Conservation (phyloP, 371 early-diverging fungal genomes). For the Zychaea mexicana region DNA sequence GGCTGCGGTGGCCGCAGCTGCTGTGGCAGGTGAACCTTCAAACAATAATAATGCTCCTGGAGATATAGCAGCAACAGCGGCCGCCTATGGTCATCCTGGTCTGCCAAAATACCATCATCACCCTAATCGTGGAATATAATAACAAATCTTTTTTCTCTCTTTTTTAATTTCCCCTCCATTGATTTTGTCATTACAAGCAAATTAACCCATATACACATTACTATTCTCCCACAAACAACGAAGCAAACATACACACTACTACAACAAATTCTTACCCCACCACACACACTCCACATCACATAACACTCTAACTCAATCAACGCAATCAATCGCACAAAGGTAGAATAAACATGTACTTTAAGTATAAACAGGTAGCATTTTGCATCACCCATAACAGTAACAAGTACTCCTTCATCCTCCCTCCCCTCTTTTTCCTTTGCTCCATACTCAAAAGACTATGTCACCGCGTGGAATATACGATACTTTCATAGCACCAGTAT, state of each 20-base stretch:
- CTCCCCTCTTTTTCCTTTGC: too few species aligned
- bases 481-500: background rate
- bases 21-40: background rate
- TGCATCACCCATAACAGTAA: too few species aligned
- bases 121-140: background rate
- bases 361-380: too few species aligned
- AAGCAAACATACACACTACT: too few species aligned
- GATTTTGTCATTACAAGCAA: too few species aligned
- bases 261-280: background rate
- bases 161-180: background rate
- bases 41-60: background rate
- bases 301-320: background rate
- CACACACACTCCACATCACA: background rate
- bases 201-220: too few species aligned
- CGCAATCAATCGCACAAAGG: background rate
- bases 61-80: background rate
- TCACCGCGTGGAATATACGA: background rate
- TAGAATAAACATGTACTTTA: constrained; percentile 4
- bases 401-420: too few species aligned
- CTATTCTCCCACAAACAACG: too few species aligned
- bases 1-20: constrained; percentile 4
- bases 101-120: constrained; percentile 1
- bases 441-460: background rate
- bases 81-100: background rate
- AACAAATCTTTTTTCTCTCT: background rate